phyloP scores from a whole-genome alignment of 2,329 filamentous ascomycete species.

The Trichoderma sp. region DNA sequence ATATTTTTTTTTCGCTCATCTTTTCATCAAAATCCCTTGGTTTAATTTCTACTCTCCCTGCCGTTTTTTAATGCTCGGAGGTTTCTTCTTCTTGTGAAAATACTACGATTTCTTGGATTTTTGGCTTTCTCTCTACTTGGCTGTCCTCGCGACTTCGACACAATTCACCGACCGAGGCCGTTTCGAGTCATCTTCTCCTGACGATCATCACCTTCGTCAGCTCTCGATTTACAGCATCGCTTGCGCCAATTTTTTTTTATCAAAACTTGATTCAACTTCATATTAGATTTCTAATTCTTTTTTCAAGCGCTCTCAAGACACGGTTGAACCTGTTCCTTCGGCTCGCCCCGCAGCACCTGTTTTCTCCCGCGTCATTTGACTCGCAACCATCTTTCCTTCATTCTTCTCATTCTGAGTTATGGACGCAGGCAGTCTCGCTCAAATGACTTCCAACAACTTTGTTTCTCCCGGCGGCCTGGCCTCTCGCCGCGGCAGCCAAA shows the following conservation, averaged over 20 bases:
- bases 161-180: not conserved
- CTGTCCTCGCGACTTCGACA: constrained; percentile 1
- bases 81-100: constrained; percentile 20
- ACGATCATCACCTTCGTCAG: not conserved
- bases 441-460: constrained; percentile 93
- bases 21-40: constrained; percentile 3
- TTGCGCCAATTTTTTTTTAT: constrained; percentile 16
- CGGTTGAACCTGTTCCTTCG: constrained; percentile 4
- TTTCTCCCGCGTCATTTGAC: constrained; percentile 9
- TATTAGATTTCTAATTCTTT: constrained; percentile 19
- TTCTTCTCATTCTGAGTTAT: constrained; percentile 49
- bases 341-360: constrained; percentile 6
- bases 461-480: constrained; percentile 74
- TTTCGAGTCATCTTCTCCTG: not conserved
- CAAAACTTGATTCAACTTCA: constrained; percentile 11
- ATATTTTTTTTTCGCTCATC: not conserved
- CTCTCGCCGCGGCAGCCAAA: constrained; percentile 77
- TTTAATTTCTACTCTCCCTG: constrained; percentile 11
- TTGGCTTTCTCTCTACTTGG: constrained; percentile 18
- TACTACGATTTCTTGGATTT: constrained; percentile 23
- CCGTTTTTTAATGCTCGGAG: not conserved
- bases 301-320: not conserved
- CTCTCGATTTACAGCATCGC: constrained; percentile 3
- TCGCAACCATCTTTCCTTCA: constrained; percentile 17
- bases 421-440: constrained; percentile 99